Evolutionary conservation across 1,139 yeast species (phyloP).

Genomic region (Scheffersomyces illinoinensis): DNA sequence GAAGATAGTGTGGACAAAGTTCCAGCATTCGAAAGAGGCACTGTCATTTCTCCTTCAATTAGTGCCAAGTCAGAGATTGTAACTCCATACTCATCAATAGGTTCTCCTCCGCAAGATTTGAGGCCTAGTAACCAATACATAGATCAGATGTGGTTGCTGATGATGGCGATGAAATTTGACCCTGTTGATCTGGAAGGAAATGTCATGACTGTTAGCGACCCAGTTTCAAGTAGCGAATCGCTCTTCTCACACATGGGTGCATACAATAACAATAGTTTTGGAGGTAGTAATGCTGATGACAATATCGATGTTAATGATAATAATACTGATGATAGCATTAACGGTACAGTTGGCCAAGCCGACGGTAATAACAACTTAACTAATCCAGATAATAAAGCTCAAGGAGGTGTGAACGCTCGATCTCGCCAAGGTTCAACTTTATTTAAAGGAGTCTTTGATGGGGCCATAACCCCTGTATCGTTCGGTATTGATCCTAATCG

Average conservation of each 20-base stretch:
- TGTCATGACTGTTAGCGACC: not conserved
- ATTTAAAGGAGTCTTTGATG: not conserved
- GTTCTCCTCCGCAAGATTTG: not conserved
- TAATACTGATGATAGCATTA: not conserved
- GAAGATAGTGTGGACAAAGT: constrained; percentile 7
- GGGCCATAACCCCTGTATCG: not conserved
- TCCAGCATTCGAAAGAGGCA: not conserved
- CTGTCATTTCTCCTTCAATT: not conserved
- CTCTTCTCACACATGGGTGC: not conserved
- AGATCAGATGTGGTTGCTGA: constrained; percentile 19
- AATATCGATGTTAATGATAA: not conserved
- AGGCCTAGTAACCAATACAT: constrained; percentile 7
- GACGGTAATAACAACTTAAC: not conserved
- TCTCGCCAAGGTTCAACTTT: not conserved
- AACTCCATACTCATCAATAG: not conserved
- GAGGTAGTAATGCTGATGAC: too few species aligned
- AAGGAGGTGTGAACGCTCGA: not conserved
- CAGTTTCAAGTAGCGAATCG: not conserved
- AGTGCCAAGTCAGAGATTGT: not conserved
- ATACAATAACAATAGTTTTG: not conserved
- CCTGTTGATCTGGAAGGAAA: not conserved
- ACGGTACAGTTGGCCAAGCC: not conserved
- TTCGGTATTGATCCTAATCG: not conserved
- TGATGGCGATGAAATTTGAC: constrained; percentile 13
- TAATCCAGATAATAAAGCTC: not conserved